phyloP scores from a whole-genome alignment of 2,329 filamentous ascomycete species.

The Cladophialophora immunda region DNA sequence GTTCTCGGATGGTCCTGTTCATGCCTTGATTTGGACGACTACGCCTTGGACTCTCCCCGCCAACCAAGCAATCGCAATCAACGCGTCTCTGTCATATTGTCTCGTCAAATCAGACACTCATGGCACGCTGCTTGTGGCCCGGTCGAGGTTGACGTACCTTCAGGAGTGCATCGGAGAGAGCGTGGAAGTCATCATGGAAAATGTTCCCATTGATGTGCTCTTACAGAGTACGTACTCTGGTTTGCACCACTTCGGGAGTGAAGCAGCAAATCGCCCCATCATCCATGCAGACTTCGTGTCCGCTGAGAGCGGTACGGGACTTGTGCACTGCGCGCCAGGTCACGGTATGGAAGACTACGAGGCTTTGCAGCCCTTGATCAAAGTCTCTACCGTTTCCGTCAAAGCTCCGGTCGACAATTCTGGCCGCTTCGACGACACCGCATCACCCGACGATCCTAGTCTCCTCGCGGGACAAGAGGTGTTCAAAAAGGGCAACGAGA shows the following conservation, averaged over 20 bases:
- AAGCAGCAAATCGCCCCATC: conserved; percentile 70
- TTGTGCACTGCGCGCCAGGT: conserved; percentile 94
- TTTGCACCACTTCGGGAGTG: conserved; percentile 72
- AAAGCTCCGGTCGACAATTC: conserved; percentile 80
- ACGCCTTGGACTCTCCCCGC: conserved; percentile 97
- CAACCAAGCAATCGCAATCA: conserved; percentile 87
- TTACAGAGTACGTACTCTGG: conserved; percentile 68
- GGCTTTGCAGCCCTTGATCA: conserved; percentile 59
- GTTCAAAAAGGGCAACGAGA: conserved; percentile 71
- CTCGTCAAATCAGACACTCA: conserved; percentile 67
- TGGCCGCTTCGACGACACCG: conserved; percentile 81
- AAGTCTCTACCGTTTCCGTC: conserved; percentile 32
- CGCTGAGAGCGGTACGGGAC: conserved; percentile 85
- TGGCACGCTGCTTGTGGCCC: conserved; percentile 74
- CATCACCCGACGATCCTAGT: conserved; percentile 74
- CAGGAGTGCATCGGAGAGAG: conserved; percentile 60
- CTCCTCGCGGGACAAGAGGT: conserved; percentile 76
- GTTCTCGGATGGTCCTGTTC: conserved; percentile 61
- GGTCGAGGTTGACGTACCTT: conserved; percentile 71
- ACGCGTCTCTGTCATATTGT: conserved; percentile 76
- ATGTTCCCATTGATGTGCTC: conserved; percentile 72
- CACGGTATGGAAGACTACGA: conserved; percentile 98
- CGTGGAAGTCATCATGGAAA: conserved; percentile 44
- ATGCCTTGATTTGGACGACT: conserved; percentile 96
- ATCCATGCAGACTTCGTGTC: conserved; percentile 90